Evolutionary conservation across 1,284 basidiomycete species (phyloP), one percentile per base, ranked within the genome.

Genomic region (Tilletia horrida): DNA sequence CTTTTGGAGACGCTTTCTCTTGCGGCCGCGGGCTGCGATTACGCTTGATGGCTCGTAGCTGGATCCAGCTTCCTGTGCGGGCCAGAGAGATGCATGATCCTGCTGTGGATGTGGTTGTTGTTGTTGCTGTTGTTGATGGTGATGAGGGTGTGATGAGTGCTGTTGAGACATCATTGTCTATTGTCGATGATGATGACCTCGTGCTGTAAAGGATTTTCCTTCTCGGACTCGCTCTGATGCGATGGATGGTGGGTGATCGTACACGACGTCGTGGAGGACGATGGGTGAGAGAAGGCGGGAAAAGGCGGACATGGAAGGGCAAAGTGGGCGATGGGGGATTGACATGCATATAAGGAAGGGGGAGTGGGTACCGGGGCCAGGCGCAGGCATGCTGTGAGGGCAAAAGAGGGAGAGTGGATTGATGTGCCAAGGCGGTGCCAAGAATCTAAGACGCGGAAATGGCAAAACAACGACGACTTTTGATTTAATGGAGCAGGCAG

Each of bases 1-100:
- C 21, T 75, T 71, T 71, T 77, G 76, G 13, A 77, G 71, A 67
- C 76, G 74, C 69, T 77, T 77, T 62, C 76, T 71, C 74, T 77
- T 77, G 62, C 75, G 71, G 21, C 76, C 76, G 18, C 74, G 74
- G 43, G 75, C 75, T 6, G 71, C 72, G 55, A 72, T 73, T 63
- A 74, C 69, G 65, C 31, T 59, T 25, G 52, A 27, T 35, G 8
- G 14, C 23, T 27, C 52, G 52, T 21, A 16, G 52, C 21, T 35
- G 52, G 52, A 7, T 8, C 21, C 18, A 16, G 52, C 52, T 57
- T n/a, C 52, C 7, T 7, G 21, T 9, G 52, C 16, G n/a, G 52
- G 45, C 45, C 16, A 48, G 16, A 11, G 35, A 4, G 35, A 40
- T 6, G 35, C 6, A 6, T 48, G 45, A 6, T 48, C 18, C 45